These are phyloP conservation scores for Firmiana major DNA, from an alignment of 345 rosid species.

Conservation along the genomic window DNA sequence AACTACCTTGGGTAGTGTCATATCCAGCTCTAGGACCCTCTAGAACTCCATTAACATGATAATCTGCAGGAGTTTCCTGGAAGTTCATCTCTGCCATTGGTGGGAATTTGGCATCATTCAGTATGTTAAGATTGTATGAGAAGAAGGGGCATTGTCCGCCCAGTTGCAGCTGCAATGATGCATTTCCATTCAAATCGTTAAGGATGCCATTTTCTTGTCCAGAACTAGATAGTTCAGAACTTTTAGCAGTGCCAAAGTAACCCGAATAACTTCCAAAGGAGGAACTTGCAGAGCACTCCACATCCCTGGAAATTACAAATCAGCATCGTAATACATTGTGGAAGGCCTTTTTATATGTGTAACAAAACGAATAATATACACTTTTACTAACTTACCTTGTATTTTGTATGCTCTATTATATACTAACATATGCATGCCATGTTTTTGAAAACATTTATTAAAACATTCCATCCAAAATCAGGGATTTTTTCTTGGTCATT, in stretches of 20 bases:
- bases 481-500: not conserved
- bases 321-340: not conserved
- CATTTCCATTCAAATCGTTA: constrained; percentile 48
- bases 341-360: not conserved
- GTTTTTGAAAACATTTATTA: not conserved
- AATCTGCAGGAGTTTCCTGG: constrained; percentile 48
- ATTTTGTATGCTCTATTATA: not conserved
- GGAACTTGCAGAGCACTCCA: constrained; percentile 66
- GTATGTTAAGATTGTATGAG: constrained; percentile 43
- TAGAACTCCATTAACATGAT: constrained; percentile 51
- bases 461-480: not conserved
- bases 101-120: constrained; percentile 46
- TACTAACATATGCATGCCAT: not conserved
- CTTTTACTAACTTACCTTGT: not conserved
- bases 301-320: constrained; percentile 45
- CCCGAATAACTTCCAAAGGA: constrained; percentile 73
- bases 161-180: constrained; percentile 41
- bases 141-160: constrained; percentile 44
- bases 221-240: constrained; percentile 57
- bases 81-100: constrained; percentile 43
- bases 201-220: constrained; percentile 62
- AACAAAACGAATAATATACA: not conserved
- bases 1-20: constrained; percentile 40
- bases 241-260: constrained; percentile 53
- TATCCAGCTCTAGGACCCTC: constrained; percentile 49